phyloP scores from a whole-genome alignment of 2,329 filamentous ascomycete species.

The Purpureocillium takamizusanense region DNA sequence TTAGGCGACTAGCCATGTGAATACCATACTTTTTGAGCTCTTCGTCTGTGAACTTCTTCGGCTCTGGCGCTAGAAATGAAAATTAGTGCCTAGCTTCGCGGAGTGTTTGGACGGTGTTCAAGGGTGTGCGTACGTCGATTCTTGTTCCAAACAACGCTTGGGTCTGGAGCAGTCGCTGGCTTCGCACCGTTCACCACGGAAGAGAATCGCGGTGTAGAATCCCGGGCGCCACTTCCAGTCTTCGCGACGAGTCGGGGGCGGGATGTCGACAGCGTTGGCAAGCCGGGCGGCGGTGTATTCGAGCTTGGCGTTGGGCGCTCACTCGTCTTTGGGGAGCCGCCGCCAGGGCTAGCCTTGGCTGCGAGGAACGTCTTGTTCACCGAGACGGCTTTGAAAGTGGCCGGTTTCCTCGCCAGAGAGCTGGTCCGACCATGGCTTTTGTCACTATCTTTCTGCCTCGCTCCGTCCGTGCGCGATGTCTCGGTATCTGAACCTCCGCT shows the following conservation, averaged over 20 bases:
- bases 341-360: constrained; percentile 49
- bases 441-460: constrained; percentile 45
- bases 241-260: constrained; percentile 71
- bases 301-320: constrained; percentile 41
- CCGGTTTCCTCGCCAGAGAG: constrained; percentile 61
- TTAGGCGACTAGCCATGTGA: constrained; percentile 70
- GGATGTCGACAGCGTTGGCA: constrained; percentile 39
- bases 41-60: constrained; percentile 78
- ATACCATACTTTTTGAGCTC: constrained; percentile 82
- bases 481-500: constrained; percentile 74
- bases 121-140: constrained; percentile 61
- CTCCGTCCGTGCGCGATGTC: constrained; percentile 49
- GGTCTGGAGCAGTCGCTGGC: constrained; percentile 54
- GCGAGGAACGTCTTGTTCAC: constrained; percentile 77
- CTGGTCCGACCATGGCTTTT: constrained; percentile 50
- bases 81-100: constrained; percentile 12
- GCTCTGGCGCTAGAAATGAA: constrained; percentile 49
- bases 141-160: constrained; percentile 78
- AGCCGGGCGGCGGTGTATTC: constrained; percentile 34
- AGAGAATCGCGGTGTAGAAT: constrained; percentile 35
- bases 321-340: constrained; percentile 36
- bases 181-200: constrained; percentile 47
- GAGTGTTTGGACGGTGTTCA: background rate
- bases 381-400: constrained; percentile 76
- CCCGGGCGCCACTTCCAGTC: constrained; percentile 51